These are phyloP conservation scores for Diaporthe sp. DNA, from an alignment of 2,329 filamentous ascomycete species.

Conservation along the genomic window DNA sequence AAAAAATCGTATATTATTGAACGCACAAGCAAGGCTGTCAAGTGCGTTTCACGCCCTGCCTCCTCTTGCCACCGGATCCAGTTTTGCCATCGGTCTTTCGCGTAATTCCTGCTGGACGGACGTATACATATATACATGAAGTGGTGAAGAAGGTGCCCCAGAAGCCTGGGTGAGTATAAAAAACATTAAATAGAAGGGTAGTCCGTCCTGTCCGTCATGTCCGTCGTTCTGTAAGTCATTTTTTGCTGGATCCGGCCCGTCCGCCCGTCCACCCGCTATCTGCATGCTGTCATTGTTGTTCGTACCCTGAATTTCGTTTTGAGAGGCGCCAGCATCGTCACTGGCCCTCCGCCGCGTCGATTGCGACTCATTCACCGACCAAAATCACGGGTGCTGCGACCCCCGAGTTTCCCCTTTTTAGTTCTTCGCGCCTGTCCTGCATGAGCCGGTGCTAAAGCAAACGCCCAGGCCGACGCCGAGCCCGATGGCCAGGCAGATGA, in stretches of 20 bases:
- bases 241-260: constrained; percentile 7
- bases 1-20: constrained; percentile 16
- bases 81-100: not conserved
- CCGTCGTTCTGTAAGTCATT: not conserved
- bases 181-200: constrained; percentile 21
- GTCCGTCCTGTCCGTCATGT: constrained; percentile 16
- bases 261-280: not conserved
- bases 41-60: not conserved
- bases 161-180: not conserved
- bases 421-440: not conserved
- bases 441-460: constrained; percentile 49
- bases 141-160: not conserved
- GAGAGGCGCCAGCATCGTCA: not conserved
- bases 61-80: not conserved
- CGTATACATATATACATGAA: constrained; percentile 23
- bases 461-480: constrained; percentile 70
- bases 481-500: constrained; percentile 70
- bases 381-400: not conserved
- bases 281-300: constrained; percentile 7
- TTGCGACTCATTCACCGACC: not conserved
- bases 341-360: constrained; percentile 29
- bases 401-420: constrained; percentile 33
- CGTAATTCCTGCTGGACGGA: constrained; percentile 5
- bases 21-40: not conserved
- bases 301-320: too few species aligned